These are phyloP conservation scores for Wickerhamiella kurtzmanii DNA, from an alignment of 805 yeast species.

Conservation along the genomic window DNA sequence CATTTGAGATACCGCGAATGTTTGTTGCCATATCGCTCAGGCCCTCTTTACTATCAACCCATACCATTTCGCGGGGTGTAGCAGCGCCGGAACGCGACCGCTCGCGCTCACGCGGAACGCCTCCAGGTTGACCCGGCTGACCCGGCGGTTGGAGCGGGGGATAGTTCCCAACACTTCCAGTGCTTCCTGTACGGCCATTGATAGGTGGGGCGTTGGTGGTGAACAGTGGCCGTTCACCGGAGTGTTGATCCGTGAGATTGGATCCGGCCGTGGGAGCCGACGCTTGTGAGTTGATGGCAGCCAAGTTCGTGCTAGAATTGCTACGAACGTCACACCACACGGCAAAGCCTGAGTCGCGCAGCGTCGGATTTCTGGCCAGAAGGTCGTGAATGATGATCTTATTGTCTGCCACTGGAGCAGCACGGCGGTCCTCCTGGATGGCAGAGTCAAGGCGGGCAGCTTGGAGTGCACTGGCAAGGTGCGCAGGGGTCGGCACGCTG, in stretches of 20 bases:
- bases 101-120: conserved; percentile 3
- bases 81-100: conserved; percentile 12
- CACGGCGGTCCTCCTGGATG: background rate
- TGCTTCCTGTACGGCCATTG: no score
- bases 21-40: conserved; percentile 21
- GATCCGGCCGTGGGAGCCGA: background rate
- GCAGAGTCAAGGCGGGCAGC: background rate
- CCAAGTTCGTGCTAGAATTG: background rate
- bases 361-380: conserved; percentile 13
- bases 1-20: conserved; percentile 21
- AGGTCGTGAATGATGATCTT: conserved; percentile 15
- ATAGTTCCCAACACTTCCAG: no score
- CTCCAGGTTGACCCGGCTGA: background rate
- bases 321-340: background rate
- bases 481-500: background rate
- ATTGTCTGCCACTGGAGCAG: background rate
- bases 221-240: background rate
- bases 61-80: conserved; percentile 19
- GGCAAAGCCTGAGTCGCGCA: conserved; percentile 1
- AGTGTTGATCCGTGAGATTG: background rate
- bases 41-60: conserved; percentile 21
- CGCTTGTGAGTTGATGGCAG: background rate
- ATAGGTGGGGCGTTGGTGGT: no score
- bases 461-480: background rate
- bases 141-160: no score